Base-by-base conservation (phyloP, 345 rosid species). In the Crucihimalaya himalaica region DNA sequence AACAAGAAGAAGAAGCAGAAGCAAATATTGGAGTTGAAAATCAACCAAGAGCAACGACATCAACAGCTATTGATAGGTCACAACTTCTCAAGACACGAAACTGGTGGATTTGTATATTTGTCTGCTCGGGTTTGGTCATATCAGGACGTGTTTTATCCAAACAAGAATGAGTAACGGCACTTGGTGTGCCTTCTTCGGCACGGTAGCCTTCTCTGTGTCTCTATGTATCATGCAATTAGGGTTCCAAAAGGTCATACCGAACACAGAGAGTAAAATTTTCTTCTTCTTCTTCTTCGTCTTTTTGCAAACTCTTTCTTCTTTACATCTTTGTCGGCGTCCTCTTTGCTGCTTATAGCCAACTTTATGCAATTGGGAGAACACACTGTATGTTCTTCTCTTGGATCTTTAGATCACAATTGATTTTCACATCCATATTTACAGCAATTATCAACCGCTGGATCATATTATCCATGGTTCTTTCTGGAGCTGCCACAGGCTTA, bases 361-460 rank as follows among this genome's bases (percentile, higher is more conserved):
- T 76, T 31, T 79, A 79, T 43, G 74, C 83, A 13, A 19, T 82
- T 0, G 85, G 85, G 27, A 68, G 78, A 65, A 52, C 63, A 0
- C 80, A 74, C 40, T 78, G 76, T 32, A 37, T 85, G 3, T 78
- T 79, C 20, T 80, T 81, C 67, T 61, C 80, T 43, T 75, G 79
- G 23, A 75, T 86, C 42, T 77, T 68, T 50, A 80, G 84, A 18
- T 68, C 86, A 59, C 96, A 89, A 40, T 46, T 88, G 65, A 77
- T 75, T 1, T 80, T 76, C 59, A 87, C 79, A 31, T 78, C 82
- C 6, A 20, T 86, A 0, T 83, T 84, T 23, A 82, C 84, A 23
- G 46, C 37, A 66, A 59, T 83, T 70, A 63, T 84, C 76, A 83
- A 84, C 47, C 67, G 77, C 32, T 84, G 84, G 55, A 84, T 84